Conservation (phyloP, 75 land plant species). For the Adiantum capillusveneris region DNA sequence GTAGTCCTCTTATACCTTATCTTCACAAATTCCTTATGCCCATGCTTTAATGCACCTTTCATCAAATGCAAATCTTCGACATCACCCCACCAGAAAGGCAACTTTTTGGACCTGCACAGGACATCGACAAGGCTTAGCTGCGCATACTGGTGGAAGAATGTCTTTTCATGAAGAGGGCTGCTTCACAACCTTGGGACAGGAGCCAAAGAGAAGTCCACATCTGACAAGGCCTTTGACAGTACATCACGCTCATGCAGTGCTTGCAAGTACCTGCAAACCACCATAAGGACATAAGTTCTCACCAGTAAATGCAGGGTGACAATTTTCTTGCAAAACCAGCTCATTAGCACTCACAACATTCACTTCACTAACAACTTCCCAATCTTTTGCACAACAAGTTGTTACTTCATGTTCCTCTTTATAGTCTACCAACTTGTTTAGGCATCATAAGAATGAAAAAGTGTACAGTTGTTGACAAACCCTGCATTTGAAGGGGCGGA, state of each 20-base stretch:
- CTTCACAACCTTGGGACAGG: slow-evolving; percentile 1
- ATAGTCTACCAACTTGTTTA: too few relatives aligned
- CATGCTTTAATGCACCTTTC: slow-evolving; percentile 18
- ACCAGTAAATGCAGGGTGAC: too few relatives aligned
- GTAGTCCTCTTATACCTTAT: not conserved
- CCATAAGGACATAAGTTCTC: too few relatives aligned
- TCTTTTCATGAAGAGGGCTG: not conserved
- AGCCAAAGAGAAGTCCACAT: not conserved
- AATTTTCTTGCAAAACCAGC: too few relatives aligned
- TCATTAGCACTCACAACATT: too few relatives aligned
- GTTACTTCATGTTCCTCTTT: too few relatives aligned
- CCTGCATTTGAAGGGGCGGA: too few relatives aligned
- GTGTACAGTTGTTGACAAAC: too few relatives aligned
- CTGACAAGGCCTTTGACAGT: slow-evolving; percentile 12
- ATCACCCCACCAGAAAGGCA: slow-evolving; percentile 29
- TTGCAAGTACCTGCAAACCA: slow-evolving; percentile 22
- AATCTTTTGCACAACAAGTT: too few relatives aligned
- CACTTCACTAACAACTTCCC: too few relatives aligned
- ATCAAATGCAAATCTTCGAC: slow-evolving; percentile 21
- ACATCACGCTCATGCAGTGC: slow-evolving; percentile 24
- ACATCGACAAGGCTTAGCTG: not conserved
- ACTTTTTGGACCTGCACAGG: slow-evolving; percentile 19
- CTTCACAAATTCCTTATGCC: slow-evolving; percentile 5
- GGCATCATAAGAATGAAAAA: too few relatives aligned
- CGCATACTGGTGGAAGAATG: too few relatives aligned